These are phyloP conservation scores for Phialophora expanda DNA, from an alignment of 2,329 filamentous ascomycete genomes.

Conservation along the genomic window DNA sequence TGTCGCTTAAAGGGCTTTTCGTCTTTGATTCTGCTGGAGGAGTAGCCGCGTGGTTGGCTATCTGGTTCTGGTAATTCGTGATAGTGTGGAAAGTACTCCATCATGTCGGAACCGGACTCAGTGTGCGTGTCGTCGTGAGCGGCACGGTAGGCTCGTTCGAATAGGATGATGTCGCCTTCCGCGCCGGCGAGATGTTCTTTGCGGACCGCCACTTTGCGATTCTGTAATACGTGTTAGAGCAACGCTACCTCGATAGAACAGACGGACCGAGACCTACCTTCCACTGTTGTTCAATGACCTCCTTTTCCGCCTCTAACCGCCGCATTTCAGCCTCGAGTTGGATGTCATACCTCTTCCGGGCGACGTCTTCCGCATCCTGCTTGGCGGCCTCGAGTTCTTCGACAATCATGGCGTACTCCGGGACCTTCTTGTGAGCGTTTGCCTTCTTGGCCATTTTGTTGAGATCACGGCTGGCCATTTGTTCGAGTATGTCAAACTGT, in stretches of 20 bases:
- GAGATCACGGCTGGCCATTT: constrained; percentile 49
- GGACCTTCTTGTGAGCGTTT: constrained; percentile 48
- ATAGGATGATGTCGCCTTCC: constrained; percentile 48
- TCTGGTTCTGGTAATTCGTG: constrained; percentile 38
- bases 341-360: constrained; percentile 45
- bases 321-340: constrained; percentile 43
- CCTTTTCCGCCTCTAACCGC: constrained; percentile 43
- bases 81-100: constrained; percentile 38
- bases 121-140: constrained; percentile 52
- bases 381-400: constrained; percentile 42
- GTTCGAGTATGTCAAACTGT: constrained; percentile 49
- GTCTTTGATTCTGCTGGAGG: constrained; percentile 36
- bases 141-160: constrained; percentile 47
- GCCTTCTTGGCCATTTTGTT: constrained; percentile 49
- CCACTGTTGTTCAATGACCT: constrained; percentile 44
- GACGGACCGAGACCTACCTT: constrained; percentile 19
- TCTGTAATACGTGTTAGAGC: constrained; percentile 34
- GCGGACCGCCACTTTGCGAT: constrained; percentile 38
- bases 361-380: constrained; percentile 39
- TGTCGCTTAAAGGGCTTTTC: constrained; percentile 38
- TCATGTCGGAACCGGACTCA: constrained; percentile 44
- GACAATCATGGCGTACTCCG: constrained; percentile 48
- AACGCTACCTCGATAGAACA: background rate
- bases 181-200: constrained; percentile 48
- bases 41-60: constrained; percentile 36